Evolutionary conservation across 2,329 filamentous ascomycete genomes (phyloP), one percentile per base, ranked within the genome.

Genomic region (Lachnellula cervina): DNA sequence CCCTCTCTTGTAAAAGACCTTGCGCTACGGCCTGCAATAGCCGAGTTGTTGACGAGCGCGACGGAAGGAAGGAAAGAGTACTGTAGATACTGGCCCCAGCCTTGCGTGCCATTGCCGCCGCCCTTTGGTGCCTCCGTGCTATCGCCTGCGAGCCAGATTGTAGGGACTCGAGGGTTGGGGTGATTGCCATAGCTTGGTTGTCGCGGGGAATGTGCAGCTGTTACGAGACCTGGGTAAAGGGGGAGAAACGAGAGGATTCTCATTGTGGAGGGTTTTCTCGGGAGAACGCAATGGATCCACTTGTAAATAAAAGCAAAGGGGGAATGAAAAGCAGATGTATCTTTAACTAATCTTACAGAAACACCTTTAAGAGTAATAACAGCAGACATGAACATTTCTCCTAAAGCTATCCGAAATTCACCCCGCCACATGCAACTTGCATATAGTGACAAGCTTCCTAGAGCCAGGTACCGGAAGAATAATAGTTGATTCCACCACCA

Each of bases 1-100:
- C 81, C 83, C 70, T 89, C 86, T 50, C 81, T 77, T 2, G 81
- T 86, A 70, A 77, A 89, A 28, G 81, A 86, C 46, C 86, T 78
- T 0, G 85, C 83, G 44, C 79, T 83, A 51, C 85, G 81, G 17
- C 86, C 86, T 7, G 77, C 83, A 32, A 86, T 78, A 23, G 86
- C 86, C 52, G 80, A 74, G 74, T 89, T 89, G 61, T 60, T 56
- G 23, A 64, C 57, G 16, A 37, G 38, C 1, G 52, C 54, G 3
- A 44, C 37, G 4, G 38, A n/a, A 14, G 32, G 21, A 23, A 49
- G 21, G 25, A 60, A 58, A n/a, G 52, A 57, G 50, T 64, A 64
- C 34, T 62, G 57, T 5, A 65, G 55, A 37, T 65, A 64, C 54
- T 64, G 57, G 3, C 63, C 63, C 63, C 63, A 65, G 11, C 63